Evolutionary conservation across 768 basidiomycete genomes (phyloP).

Genomic region (Hypholoma fasciculare): DNA sequence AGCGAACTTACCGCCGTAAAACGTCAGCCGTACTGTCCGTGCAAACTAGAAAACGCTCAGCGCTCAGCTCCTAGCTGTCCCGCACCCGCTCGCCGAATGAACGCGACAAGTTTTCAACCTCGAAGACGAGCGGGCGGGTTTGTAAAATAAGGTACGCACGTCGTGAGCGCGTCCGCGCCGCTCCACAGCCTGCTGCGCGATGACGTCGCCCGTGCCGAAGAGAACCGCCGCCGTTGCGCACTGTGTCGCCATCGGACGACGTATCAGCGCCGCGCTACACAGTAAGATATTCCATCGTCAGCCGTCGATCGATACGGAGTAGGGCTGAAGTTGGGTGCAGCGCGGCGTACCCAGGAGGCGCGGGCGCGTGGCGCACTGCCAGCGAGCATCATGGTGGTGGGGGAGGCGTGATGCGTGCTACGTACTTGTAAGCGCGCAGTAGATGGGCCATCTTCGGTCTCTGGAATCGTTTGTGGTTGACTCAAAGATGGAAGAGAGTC

Average conservation of each 20-base stretch:
- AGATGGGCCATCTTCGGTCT: background rate
- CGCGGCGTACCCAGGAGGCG: too few species aligned
- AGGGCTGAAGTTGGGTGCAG: background rate
- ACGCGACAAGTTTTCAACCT: too few species aligned
- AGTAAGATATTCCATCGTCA: background rate
- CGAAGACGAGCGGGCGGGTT: too few species aligned
- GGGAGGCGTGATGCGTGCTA: background rate
- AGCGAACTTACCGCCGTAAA: slow-evolving; percentile 60
- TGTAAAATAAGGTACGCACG: slow-evolving; percentile 37
- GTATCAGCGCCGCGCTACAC: slow-evolving; percentile 57
- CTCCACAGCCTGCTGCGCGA: slow-evolving; percentile 88
- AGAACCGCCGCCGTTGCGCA: slow-evolving; percentile 65
- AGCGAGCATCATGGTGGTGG: background rate
- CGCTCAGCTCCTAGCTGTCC: too few species aligned
- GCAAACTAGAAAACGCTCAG: background rate
- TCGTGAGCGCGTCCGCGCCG: slow-evolving; percentile 73
- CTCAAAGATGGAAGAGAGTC: too few species aligned
- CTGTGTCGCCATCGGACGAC: slow-evolving; percentile 63
- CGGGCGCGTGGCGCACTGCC: too few species aligned
- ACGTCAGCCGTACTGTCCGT: slow-evolving; percentile 61
- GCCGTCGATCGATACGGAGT: background rate
- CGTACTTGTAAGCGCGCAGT: slow-evolving; percentile 7
- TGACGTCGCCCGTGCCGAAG: slow-evolving; percentile 75
- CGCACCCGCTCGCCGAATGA: too few species aligned
- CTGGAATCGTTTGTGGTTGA: too few species aligned